These are phyloP conservation scores for Sugiyamaella neomexicana DNA, from an alignment of 1,139 yeast species.

Conservation along the genomic window DNA sequence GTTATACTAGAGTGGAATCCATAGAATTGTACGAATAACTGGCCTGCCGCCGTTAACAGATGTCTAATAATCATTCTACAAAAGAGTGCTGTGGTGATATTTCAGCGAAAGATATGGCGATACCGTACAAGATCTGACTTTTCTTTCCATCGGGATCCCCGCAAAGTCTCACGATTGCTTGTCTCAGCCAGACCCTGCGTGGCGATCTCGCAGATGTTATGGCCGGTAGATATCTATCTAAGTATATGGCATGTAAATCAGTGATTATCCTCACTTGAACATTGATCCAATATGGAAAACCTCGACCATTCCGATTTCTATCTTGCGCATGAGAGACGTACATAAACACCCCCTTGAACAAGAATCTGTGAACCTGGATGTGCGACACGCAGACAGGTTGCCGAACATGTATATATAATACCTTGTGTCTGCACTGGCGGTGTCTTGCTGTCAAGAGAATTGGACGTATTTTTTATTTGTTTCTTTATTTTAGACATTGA, in stretches of 20 bases:
- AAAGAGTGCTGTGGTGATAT: too few species aligned
- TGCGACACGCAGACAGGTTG: background rate
- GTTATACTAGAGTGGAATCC: too few species aligned
- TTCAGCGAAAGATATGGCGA: too few species aligned
- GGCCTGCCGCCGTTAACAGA: too few species aligned
- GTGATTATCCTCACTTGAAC: background rate
- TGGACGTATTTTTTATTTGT: background rate
- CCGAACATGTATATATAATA: constrained; percentile 4
- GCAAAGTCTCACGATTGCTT: too few species aligned
- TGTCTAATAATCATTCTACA: too few species aligned
- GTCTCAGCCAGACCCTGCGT: too few species aligned
- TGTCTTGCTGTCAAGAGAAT: background rate
- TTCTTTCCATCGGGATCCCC: too few species aligned
- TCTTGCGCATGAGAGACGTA: background rate
- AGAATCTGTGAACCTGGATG: background rate
- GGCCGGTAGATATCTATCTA: too few species aligned
- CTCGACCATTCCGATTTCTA: constrained; percentile 3
- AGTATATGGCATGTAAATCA: background rate
- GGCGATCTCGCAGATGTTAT: too few species aligned
- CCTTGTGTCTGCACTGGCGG: constrained; percentile 10
- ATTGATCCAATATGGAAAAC: background rate
- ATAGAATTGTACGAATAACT: too few species aligned
- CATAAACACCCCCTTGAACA: constrained; percentile 9
- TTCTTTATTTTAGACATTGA: background rate
- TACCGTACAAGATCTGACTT: too few species aligned